phyloP scores from a whole-genome alignment of 2,329 filamentous ascomycete genomes.

The Colletotrichum sp. region DNA sequence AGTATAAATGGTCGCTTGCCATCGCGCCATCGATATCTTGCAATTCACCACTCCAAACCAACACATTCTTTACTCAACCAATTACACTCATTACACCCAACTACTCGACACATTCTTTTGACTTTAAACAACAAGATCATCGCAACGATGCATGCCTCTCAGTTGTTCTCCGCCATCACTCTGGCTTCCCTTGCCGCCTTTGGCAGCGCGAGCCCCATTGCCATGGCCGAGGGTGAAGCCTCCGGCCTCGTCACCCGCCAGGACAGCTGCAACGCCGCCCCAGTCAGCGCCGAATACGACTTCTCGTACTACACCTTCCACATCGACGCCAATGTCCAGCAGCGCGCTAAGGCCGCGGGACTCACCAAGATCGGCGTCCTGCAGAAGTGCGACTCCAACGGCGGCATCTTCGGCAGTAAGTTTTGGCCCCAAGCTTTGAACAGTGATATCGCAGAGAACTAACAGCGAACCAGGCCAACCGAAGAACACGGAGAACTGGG shows the following conservation, averaged over 20 bases:
- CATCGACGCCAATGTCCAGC: background rate
- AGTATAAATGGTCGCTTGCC: background rate
- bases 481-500: background rate
- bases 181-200: background rate
- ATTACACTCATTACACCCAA: background rate
- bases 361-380: background rate
- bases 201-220: background rate
- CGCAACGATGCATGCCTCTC: background rate
- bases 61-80: background rate
- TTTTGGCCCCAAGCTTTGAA: background rate
- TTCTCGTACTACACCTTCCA: background rate
- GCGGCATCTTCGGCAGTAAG: background rate
- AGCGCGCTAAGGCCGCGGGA: background rate
- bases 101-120: background rate
- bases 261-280: background rate
- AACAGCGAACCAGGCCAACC: background rate
- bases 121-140: background rate
- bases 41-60: background rate
- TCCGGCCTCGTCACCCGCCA: background rate
- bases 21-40: background rate
- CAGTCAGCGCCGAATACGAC: background rate
- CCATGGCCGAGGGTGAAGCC: background rate
- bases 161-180: background rate
- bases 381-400: background rate
- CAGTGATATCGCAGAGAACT: no score